Base-by-base conservation (phyloP, 2,329 filamentous ascomycete species). In the Daldinia sp. region DNA sequence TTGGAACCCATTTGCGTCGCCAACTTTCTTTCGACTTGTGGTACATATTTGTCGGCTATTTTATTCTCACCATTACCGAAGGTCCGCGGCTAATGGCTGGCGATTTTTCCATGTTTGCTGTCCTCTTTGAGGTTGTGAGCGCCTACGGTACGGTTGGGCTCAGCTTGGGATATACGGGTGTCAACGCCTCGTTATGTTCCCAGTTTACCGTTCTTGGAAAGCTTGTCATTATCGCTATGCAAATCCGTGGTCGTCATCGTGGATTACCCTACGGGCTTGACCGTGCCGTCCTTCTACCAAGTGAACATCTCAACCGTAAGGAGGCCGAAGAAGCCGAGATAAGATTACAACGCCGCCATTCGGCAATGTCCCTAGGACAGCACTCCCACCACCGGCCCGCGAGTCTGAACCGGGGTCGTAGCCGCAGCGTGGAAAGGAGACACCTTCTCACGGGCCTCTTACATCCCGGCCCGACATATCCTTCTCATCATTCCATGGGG, bases 11-110 rank as follows among this genome's bases (percentile, higher is more conserved):
- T 88, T 86, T 99, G 78, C 92, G 96, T 41, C 90, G 92, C 53
- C 96, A 99, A 80, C 87, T 99, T 39, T 97, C 94, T 60, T 99
- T 99, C 82, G 96, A 99, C 81, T 80, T 99, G 80, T 99, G 96
- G 96, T 99, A 94, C 76, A 92, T 99, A 65, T 97, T 97, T 77
- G 79, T 98, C 23, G 96, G 96, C 0, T 89, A 97, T 74, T 99
- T 99, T 81, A 88, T 98, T 78, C 92, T 99, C 75, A 87, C 92
- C 68, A 97, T 99, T 74, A 90, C 92, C 33, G 97, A 99, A 81
- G 95, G 94, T 3, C 64, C 75, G 6, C 88, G 90, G 15, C 84
- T 99, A 12, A 84, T 92, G 76, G 86, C 75, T 2, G 79, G 80
- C 35, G 82, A 90, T 3, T 92, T 94, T 74, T 87, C 88, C 64